Evolutionary conservation across 768 basidiomycete genomes (phyloP).

Genomic region (Grammothele lineata): DNA sequence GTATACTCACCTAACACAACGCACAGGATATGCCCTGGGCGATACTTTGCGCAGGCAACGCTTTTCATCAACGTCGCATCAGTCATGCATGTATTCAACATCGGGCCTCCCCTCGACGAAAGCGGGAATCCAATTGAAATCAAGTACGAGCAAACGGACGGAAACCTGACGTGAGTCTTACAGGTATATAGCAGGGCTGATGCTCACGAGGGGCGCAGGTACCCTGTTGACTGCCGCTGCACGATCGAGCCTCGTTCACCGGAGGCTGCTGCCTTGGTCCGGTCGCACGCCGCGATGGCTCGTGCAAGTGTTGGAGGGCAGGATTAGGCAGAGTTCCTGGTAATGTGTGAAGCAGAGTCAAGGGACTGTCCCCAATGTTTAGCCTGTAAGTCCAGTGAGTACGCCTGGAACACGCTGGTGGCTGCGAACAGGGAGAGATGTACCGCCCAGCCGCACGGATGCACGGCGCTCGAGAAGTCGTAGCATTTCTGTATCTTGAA

Average conservation of each 20-base stretch:
- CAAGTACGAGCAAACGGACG: neutral
- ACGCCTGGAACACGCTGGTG: too few species aligned
- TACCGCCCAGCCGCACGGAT: too few species aligned
- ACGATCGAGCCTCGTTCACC: neutral
- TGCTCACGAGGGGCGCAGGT: neutral
- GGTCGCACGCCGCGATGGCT: neutral
- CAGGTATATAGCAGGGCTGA: neutral
- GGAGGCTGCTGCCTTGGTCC: neutral
- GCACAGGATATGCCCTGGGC: conserved; percentile 6
- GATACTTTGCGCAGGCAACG: neutral
- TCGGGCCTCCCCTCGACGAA: neutral
- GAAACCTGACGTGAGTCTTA: neutral
- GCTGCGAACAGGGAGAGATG: too few species aligned
- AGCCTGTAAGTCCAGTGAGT: too few species aligned
- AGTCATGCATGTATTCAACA: conserved; percentile 4
- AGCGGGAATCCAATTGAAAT: neutral
- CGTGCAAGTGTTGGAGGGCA: too few species aligned
- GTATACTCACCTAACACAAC: neutral
- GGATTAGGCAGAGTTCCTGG: neutral
- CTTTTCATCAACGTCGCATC: conserved; percentile 9
- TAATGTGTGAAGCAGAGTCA: too few species aligned
- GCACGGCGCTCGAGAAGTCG: too few species aligned
- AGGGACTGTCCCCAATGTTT: neutral
- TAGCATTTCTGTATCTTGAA: too few species aligned
- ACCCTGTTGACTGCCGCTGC: conserved; percentile 1